These are phyloP conservation scores for Rhizopogon vulgaris DNA, from an alignment of 768 basidiomycete genomes.

Conservation along the genomic window DNA sequence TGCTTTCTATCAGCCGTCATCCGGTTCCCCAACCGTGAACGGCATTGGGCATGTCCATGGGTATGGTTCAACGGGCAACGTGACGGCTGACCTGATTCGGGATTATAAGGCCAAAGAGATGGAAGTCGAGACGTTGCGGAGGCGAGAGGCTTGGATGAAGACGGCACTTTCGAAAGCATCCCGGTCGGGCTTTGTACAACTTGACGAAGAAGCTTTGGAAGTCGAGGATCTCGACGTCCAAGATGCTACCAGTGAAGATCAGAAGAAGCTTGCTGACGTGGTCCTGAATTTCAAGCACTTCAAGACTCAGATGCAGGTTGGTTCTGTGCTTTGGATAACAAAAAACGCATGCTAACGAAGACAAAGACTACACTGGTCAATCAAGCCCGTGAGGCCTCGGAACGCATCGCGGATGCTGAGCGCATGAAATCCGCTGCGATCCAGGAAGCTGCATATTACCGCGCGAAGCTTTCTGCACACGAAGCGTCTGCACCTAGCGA, in stretches of 20 bases:
- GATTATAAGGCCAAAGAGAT: slow-evolving; percentile 79
- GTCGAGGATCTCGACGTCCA: slow-evolving; percentile 27
- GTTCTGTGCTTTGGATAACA: slow-evolving; percentile 15
- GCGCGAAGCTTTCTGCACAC: slow-evolving; percentile 86
- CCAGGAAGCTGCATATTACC: slow-evolving; percentile 94
- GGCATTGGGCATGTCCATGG: slow-evolving; percentile 41
- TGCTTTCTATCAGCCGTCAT: slow-evolving; percentile 45
- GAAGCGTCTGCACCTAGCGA: slow-evolving; percentile 68
- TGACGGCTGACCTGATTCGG: slow-evolving; percentile 68
- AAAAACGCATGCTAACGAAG: not conserved
- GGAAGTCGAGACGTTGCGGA: slow-evolving; percentile 72
- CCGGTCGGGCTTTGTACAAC: slow-evolving; percentile 70
- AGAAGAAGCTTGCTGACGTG: slow-evolving; percentile 58
- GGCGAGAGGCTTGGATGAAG: slow-evolving; percentile 82
- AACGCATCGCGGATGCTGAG: slow-evolving; percentile 75
- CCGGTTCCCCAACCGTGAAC: slow-evolving; percentile 42
- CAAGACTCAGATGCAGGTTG: slow-evolving; percentile 79
- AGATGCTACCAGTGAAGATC: slow-evolving; percentile 33
- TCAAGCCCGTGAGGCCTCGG: slow-evolving; percentile 73
- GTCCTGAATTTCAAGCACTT: slow-evolving; percentile 83
- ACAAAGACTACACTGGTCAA: slow-evolving; percentile 62
- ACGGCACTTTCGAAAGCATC: slow-evolving; percentile 71
- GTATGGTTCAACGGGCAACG: slow-evolving; percentile 56
- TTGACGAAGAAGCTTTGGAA: slow-evolving; percentile 45
- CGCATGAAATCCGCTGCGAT: slow-evolving; percentile 69